Conservation (phyloP, 257 asterid species). For the Gentiana macrophylla region DNA sequence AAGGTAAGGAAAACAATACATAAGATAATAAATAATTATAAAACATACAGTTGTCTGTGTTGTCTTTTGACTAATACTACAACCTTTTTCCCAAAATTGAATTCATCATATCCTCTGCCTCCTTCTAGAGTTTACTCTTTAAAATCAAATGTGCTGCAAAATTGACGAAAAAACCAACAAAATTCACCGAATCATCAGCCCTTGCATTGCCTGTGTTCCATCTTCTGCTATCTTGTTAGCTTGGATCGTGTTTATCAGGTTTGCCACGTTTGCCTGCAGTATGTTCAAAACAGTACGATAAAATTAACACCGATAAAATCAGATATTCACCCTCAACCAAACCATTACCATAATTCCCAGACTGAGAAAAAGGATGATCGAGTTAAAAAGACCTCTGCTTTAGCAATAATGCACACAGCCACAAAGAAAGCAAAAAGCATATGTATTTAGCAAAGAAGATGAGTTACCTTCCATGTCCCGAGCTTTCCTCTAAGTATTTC, state of each 20-base stretch:
- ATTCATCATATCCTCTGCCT: no score
- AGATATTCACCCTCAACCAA: neutral
- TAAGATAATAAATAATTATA: no score
- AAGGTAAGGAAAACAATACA: no score
- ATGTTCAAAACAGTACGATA: neutral
- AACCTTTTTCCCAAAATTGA: no score
- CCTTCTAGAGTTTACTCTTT: no score
- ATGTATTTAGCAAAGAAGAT: neutral
- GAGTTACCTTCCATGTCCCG: conserved; percentile 73
- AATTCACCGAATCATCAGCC: conserved; percentile 47
- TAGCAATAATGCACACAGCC: no score
- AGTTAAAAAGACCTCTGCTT: neutral
- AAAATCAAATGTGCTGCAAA: neutral
- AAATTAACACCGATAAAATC: neutral
- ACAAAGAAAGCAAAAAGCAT: neutral
- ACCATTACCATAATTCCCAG: neutral
- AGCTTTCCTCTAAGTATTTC: conserved; percentile 62
- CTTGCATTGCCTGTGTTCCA: conserved; percentile 56
- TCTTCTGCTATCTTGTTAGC: conserved; percentile 73
- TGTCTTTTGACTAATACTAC: no score
- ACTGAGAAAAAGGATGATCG: neutral
- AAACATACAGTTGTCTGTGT: no score
- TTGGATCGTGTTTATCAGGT: conserved; percentile 58
- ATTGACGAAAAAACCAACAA: conserved; percentile 2
- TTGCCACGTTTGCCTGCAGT: conserved; percentile 56